Evolutionary conservation across 257 asterid genomes (phyloP).

Genomic region (Mitragyna speciosa): DNA sequence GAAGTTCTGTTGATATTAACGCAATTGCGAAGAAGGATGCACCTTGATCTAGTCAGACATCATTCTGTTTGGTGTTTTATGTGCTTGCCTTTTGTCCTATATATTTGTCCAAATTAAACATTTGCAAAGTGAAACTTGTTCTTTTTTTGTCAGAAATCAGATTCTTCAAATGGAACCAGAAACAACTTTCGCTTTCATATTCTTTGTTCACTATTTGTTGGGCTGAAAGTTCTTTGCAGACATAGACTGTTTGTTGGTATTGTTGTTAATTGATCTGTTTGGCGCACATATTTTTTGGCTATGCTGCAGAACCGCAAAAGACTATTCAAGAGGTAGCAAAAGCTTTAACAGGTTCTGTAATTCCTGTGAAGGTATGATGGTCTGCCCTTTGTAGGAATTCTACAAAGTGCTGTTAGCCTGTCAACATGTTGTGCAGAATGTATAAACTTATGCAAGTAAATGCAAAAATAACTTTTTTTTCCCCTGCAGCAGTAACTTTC

Average conservation of each 20-base stretch:
- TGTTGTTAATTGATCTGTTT: not conserved
- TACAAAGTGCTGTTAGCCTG: not conserved
- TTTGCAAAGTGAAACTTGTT: not conserved
- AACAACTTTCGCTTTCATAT: not conserved
- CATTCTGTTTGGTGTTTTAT: no score
- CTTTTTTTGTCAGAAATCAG: not conserved
- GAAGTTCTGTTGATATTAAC: not conserved
- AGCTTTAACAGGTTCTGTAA: slow-evolving; percentile 65
- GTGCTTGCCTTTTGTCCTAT: no score
- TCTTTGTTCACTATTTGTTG: not conserved
- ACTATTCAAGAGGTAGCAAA: slow-evolving; percentile 78
- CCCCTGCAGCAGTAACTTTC: not conserved
- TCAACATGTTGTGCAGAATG: not conserved
- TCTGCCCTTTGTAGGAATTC: not conserved
- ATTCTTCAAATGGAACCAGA: not conserved
- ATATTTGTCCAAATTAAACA: not conserved
- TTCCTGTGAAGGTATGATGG: slow-evolving; percentile 75
- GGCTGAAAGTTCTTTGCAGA: slow-evolving; percentile 11
- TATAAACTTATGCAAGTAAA: not conserved
- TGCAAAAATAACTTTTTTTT: not conserved
- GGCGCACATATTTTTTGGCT: not conserved
- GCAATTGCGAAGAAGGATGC: no score
- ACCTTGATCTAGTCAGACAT: not conserved
- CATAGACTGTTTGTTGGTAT: not conserved
- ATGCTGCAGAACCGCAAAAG: slow-evolving; percentile 65